Evolutionary conservation across 495 filamentous ascomycete species (phyloP).

Genomic region (Copromyces sp.): DNA sequence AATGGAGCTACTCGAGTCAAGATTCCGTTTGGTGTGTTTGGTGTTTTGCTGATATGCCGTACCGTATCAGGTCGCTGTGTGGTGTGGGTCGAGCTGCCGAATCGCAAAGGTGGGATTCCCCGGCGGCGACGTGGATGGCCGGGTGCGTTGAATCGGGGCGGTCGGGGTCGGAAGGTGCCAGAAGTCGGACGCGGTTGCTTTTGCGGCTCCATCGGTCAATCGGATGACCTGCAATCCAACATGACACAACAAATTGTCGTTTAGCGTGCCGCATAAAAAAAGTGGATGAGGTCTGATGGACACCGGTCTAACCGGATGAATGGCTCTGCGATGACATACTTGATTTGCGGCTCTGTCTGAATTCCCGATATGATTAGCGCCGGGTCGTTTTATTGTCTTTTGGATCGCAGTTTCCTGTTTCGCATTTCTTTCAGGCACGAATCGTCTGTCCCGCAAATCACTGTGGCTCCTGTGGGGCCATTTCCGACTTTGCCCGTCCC

Average conservation of each 20-base stretch:
- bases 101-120: background rate
- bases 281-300: background rate
- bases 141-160: background rate
- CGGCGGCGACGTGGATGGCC: background rate
- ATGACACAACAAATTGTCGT: constrained; percentile 5
- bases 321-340: background rate
- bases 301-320: background rate
- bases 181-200: background rate
- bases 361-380: constrained; percentile 6
- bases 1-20: background rate
- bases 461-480: constrained; percentile 1
- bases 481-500: constrained; percentile 21
- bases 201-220: constrained; percentile 13
- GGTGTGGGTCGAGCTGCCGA: background rate
- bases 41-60: background rate
- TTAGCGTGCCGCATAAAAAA: constrained; percentile 2
- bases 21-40: background rate
- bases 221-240: background rate
- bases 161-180: background rate
- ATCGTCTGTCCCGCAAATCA: background rate
- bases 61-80: background rate
- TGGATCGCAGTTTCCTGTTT: background rate
- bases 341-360: background rate
- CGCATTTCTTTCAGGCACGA: background rate
- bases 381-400: background rate